phyloP scores from a whole-genome alignment of 164 flowering plant genomes.

The Annona squamosa region DNA sequence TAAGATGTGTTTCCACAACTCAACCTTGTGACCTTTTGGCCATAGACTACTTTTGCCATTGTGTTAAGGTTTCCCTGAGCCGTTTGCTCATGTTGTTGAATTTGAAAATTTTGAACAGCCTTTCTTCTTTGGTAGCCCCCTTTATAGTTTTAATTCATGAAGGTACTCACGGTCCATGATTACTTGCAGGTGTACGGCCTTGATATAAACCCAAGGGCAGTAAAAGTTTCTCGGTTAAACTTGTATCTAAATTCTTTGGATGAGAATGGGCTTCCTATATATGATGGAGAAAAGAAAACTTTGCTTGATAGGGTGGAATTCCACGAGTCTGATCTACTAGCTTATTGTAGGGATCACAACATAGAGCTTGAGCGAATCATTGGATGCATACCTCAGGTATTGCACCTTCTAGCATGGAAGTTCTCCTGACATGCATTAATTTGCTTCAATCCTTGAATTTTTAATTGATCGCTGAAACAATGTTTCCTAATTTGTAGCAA shows the following conservation, averaged over 20 bases:
- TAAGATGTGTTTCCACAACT: too few relatives aligned
- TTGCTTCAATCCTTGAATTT: not conserved
- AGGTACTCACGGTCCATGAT: not conserved
- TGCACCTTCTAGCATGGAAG: not conserved
- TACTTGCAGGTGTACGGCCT: conserved; percentile 83
- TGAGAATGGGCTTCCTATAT: conserved; percentile 71
- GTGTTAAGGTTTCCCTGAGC: not conserved
- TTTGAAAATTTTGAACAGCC: not conserved
- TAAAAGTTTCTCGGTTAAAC: conserved; percentile 89
- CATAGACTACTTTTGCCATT: too few relatives aligned
- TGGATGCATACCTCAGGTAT: conserved; percentile 99
- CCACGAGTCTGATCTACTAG: conserved; percentile 87
- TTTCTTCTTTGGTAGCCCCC: not conserved
- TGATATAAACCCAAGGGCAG: conserved; percentile 97
- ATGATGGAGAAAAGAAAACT: conserved; percentile 75
- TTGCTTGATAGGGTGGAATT: conserved; percentile 94
- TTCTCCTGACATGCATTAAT: not conserved
- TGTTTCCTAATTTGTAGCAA: too few relatives aligned
- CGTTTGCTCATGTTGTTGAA: not conserved
- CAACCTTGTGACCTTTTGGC: too few relatives aligned
- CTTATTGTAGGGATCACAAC: conserved; percentile 69
- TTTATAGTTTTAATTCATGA: not conserved
- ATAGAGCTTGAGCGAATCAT: conserved; percentile 87
- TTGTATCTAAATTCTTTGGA: conserved; percentile 86
- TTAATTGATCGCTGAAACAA: not conserved